A percentile compares a stretch with the other conserved stretches of the same genome.
These are phyloP conservation scores for Solanum rostratum DNA, from an alignment of 257 asterid genomes.

Conservation along the genomic window DNA sequence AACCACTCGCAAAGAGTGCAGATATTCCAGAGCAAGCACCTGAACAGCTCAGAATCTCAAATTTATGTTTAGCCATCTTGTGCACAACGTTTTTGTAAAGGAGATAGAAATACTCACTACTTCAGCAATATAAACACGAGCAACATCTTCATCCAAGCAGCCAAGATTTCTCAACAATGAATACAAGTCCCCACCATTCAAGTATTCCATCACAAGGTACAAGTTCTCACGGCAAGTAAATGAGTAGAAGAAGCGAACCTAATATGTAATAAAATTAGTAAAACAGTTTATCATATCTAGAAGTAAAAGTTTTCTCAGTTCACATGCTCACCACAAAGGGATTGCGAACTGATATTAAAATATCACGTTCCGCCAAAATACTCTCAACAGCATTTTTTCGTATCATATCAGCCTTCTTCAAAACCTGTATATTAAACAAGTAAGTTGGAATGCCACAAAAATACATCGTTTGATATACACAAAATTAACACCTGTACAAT, in stretches of 20 bases:
- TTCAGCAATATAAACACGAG: constrained; percentile 96
- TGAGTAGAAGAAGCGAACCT: constrained; percentile 98
- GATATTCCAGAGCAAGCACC: constrained; percentile 99
- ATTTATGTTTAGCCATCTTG: neutral
- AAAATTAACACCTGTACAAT: neutral
- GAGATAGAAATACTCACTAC: constrained; percentile 52
- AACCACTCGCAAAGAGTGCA: constrained; percentile 89
- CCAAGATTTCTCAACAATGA: constrained; percentile 93
- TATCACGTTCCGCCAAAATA: constrained; percentile 97
- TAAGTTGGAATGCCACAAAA: neutral
- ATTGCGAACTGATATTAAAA: constrained; percentile 93
- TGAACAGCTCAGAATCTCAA: constrained; percentile 18
- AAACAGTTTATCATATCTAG: constrained; percentile 11
- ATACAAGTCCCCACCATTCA: constrained; percentile 98
- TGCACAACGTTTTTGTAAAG: neutral
- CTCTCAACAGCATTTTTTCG: constrained; percentile 99
- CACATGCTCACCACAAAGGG: constrained; percentile 93
- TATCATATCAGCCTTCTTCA: constrained; percentile 96
- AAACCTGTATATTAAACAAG: constrained; percentile 47
- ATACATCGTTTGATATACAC: neutral
- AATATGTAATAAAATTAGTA: constrained; percentile 8
- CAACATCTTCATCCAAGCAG: constrained; percentile 95
- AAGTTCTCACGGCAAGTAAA: constrained; percentile 97
- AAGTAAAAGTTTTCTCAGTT: constrained; percentile 7
- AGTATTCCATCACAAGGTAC: constrained; percentile 98